Evolutionary conservation across 2,329 filamentous ascomycete species (phyloP), one percentile per base, ranked within the genome.

Genomic region (Chaetothyriales sp.): DNA sequence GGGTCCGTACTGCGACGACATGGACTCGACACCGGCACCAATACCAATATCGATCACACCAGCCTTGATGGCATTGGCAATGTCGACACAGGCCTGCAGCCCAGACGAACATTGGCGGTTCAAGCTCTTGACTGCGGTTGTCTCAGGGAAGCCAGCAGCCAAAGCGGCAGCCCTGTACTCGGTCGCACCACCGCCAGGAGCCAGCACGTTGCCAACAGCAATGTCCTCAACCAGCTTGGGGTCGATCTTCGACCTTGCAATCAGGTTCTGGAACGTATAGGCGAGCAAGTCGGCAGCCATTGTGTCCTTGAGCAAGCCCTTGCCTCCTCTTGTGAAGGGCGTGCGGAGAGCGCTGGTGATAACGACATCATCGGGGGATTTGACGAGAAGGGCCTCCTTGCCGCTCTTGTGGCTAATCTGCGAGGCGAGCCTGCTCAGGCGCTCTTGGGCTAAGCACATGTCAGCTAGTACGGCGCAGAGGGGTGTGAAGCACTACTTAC

Each of bases 31-130:
- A 63, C 92, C 92, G 18, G 89, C 89, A 59, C 90, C 92, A 60
- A 96, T 80, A 61, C 92, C 92, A 56, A 96, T 71, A 59, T 96
- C 90, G 64, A 96, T 96, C 84, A 95, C 94, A 62, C 89, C 92
- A 4, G 80, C 67, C 64, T 79, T 80, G 71, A 98, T 93, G 60
- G 86, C 86, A 73, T 96, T 94, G 59, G 90, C 90, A 63, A 96
- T 83, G 66, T 96, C 90, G 53, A 92, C 84, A 64, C 86, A 87
- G 20, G 92, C 90, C 70, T 95, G 88, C 26, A 96, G 78, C 49
- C 92, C 90, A 42, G 83, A 89, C 12, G 86, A 93, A 74, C 92
- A 98, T 73, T 96, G 90, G 63, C 92, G 76, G 77, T 96, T 98
- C 67, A 95, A 71, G 52, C 81, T 81, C 71, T 85, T 87, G 52